Evolutionary conservation across 768 basidiomycete genomes (phyloP).

Genomic region (Lactarius trivialis): DNA sequence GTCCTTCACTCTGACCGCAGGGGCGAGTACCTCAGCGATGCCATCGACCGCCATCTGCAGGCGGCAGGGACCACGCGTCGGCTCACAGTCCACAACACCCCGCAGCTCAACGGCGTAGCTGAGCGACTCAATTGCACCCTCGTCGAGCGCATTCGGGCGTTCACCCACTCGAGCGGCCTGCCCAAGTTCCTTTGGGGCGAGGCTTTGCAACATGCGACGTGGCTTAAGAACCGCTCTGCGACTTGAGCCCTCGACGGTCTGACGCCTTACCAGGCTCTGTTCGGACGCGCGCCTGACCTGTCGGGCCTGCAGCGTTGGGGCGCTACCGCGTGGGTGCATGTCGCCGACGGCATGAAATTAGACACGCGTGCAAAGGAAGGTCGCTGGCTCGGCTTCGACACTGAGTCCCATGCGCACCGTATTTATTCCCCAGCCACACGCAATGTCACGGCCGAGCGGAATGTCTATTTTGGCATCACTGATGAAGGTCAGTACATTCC

Average conservation of each 20-base stretch:
- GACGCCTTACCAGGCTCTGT: conserved; percentile 24
- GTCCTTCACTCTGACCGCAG: too few species aligned
- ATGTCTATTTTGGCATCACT: neutral
- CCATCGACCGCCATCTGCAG: too few species aligned
- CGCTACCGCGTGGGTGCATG: neutral
- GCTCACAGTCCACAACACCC: too few species aligned
- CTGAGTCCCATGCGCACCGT: neutral
- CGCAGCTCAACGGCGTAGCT: too few species aligned
- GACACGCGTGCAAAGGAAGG: neutral
- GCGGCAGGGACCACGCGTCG: too few species aligned
- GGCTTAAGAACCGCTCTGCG: conserved; percentile 34
- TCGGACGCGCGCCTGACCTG: conserved; percentile 15
- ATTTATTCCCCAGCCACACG: neutral
- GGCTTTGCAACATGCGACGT: conserved; percentile 28
- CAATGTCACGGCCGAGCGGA: neutral
- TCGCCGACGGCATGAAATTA: neutral
- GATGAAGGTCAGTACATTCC: too few species aligned
- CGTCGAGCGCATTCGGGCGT: too few species aligned
- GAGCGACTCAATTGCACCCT: too few species aligned
- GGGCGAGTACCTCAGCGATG: too few species aligned
- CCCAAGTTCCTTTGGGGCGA: conserved; percentile 13
- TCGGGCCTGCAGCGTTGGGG: neutral
- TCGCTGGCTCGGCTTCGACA: conserved; percentile 2
- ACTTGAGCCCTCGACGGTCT: conserved; percentile 9
- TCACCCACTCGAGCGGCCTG: neutral